Conservation (phyloP, 2,329 filamentous ascomycete genomes). For the Fusarium illudens region DNA sequence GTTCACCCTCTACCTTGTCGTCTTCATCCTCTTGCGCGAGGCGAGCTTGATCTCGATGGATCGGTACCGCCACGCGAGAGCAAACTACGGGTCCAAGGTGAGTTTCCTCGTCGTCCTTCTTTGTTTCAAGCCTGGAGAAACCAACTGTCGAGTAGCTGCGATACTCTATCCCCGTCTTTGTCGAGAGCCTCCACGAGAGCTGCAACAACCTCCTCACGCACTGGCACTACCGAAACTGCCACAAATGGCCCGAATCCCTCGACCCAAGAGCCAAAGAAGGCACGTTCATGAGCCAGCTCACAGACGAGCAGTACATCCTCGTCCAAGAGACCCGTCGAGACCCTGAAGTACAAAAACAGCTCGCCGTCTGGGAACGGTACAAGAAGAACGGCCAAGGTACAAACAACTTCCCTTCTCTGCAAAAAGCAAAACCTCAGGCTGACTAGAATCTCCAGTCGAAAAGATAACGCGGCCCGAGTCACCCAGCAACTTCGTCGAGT, state of each 20-base stretch:
- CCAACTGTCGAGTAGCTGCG: conserved; percentile 39
- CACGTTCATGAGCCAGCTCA: conserved; percentile 44
- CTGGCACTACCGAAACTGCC: conserved; percentile 61
- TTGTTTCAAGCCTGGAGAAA: too few relatives aligned
- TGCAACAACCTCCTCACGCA: conserved; percentile 57
- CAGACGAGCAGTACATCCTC: conserved; percentile 45
- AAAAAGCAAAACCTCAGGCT: background rate
- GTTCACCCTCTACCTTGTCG: conserved; percentile 49
- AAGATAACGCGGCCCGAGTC: background rate
- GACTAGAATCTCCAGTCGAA: conserved; percentile 13
- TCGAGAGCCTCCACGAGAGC: conserved; percentile 55
- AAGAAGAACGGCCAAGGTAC: conserved; percentile 38
- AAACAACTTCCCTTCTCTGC: background rate
- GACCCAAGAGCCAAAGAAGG: conserved; percentile 41
- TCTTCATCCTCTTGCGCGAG: conserved; percentile 55
- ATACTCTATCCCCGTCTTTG: conserved; percentile 52
- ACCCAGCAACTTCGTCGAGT: conserved; percentile 6
- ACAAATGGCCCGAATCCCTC: conserved; percentile 37
- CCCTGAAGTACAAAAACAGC: conserved; percentile 35
- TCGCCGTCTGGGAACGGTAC: conserved; percentile 38
- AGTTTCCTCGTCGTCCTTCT: background rate
- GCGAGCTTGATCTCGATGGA: conserved; percentile 52
- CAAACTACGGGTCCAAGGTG: conserved; percentile 46
- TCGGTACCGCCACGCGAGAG: conserved; percentile 53
- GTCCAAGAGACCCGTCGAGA: conserved; percentile 44